phyloP scores from a whole-genome alignment of 1,284 basidiomycete species.

The Apiotrichum porosum region DNA sequence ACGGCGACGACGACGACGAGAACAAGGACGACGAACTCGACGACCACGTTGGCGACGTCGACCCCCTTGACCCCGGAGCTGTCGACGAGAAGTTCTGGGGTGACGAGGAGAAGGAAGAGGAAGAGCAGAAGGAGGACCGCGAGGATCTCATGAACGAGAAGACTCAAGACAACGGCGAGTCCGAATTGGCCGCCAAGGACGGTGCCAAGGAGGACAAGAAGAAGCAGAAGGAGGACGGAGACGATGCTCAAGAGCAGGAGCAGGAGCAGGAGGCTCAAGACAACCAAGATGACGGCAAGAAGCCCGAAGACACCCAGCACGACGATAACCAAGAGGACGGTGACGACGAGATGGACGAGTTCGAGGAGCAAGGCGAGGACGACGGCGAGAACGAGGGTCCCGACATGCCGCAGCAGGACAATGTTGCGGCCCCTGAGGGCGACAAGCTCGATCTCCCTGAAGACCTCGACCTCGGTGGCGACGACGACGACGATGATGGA shows the following conservation, averaged over 20 bases:
- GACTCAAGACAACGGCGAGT: constrained; percentile 50
- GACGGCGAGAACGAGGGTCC: constrained; percentile 41
- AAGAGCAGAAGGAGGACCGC: constrained; percentile 40
- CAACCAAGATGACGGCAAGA: constrained; percentile 33
- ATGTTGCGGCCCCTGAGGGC: constrained; percentile 66
- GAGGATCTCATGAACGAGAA: constrained; percentile 50
- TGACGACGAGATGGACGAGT: constrained; percentile 26
- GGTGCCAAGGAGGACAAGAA: constrained; percentile 43
- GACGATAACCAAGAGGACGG: constrained; percentile 28
- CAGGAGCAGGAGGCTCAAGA: constrained; percentile 34
- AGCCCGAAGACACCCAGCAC: constrained; percentile 30
- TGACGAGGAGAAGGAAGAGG: constrained; percentile 60
- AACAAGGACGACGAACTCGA: constrained; percentile 63
- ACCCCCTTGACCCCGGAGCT: constrained; percentile 76
- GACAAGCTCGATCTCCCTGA: constrained; percentile 79
- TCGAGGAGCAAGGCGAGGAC: constrained; percentile 48
- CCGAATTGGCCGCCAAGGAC: constrained; percentile 74
- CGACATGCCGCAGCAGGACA: constrained; percentile 51
- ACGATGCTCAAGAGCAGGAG: constrained; percentile 15
- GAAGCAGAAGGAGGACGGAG: constrained; percentile 40
- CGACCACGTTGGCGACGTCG: constrained; percentile 78
- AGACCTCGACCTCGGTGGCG: constrained; percentile 63
- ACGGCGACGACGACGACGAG: constrained; percentile 55
- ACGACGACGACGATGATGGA: constrained; percentile 50
- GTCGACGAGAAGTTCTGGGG: constrained; percentile 98